Conservation (phyloP, 352 stramenopile genomes). For the Pythium volutum region DNA sequence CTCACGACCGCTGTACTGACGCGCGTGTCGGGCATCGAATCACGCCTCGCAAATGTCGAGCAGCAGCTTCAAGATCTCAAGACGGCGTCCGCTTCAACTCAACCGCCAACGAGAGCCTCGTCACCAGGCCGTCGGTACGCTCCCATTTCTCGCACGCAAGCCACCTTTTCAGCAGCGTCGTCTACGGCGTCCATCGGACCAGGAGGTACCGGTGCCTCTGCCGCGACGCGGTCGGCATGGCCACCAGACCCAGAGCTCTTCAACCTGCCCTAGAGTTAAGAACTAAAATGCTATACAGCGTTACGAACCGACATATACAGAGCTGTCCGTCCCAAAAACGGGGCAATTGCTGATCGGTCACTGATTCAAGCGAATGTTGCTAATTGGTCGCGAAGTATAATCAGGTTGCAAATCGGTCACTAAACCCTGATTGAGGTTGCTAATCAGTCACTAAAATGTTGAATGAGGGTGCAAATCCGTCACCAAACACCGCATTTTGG, state of each 20-base stretch:
- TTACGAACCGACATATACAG: constrained; percentile 5
- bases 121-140: not conserved
- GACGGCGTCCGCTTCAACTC: not conserved
- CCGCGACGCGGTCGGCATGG: constrained; percentile 3
- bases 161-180: not conserved
- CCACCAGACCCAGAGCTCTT: constrained; percentile 17
- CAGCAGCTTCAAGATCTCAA: constrained; percentile 19
- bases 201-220: not conserved
- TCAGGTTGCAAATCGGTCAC: no score
- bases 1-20: constrained; percentile 26
- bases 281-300: not conserved
- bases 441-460: no score
- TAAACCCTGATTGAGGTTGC: no score
- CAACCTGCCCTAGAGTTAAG: constrained; percentile 12
- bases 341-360: no score
- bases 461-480: no score
- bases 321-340: no score
- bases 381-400: no score
- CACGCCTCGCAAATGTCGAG: constrained; percentile 17
- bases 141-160: constrained; percentile 4
- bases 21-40: constrained; percentile 21
- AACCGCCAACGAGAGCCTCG: not conserved
- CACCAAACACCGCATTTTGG: no score
- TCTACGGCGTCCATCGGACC: not conserved
- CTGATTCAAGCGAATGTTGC: no score